Evolutionary conservation across 1,284 basidiomycete genomes (phyloP), one percentile per base, ranked within the genome.

Genomic region (Sanghuangporus weigelae): DNA sequence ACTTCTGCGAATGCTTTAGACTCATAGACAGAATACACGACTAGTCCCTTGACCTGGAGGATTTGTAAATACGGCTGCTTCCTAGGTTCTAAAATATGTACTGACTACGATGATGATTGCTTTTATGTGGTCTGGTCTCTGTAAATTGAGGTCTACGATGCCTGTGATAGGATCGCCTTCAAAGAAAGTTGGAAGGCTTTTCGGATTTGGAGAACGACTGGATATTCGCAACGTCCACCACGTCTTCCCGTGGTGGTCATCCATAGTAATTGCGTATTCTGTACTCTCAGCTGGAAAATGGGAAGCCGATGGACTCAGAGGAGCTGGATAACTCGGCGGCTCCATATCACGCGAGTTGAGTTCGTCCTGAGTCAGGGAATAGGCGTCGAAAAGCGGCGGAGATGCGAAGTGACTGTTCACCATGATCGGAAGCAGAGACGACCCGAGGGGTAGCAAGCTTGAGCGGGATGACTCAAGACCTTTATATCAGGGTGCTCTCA

Each of bases 141-240:
- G 58, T 31, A 67, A 49, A 39, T 57, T 39, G 16, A 67, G 59
- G 40, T 66, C 65, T 8, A 67, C 65, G 2, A 49, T 56, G 14
- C 67, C 67, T 8, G 50, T 59, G 40, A 66, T 62, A 35, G 55
- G 54, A 36, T 66, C 59, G 14, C 67, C 67, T 39, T 66, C 57
- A 12, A 67, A 1, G 46, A 67, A 66, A n/a, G 35, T 26, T 2
- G 67, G 65, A 12, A 66, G 53, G 48, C 49, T 57, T 10, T 57
- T 57, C 6, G 62, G 8, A 8, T 40, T 26, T n/a, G 26, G 46
- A 7, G 51, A 48, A 16, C 62, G 50, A 44, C 62, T 64, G 2
- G 36, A 16, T n/a, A 67, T 62, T 53, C 61, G 66, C n/a, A 67
- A 51, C 46, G 57, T 62, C 10, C 54, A 57, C 53, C 56, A 62